Conservation (phyloP, 202 grass and related monocot genomes). For the Saccharum hybrid region DNA sequence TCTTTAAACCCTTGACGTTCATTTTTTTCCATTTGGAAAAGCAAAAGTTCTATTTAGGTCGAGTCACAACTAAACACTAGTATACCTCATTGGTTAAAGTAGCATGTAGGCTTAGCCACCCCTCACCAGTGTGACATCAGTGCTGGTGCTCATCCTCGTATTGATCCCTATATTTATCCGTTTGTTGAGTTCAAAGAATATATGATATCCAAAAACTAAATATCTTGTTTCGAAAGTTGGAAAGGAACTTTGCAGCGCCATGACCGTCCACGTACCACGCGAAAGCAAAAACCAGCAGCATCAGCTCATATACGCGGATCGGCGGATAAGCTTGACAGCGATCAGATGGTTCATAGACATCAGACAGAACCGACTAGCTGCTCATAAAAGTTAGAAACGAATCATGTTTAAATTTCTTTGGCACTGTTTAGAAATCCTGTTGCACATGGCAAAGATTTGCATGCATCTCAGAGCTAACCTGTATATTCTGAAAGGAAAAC, state of each 20-base stretch:
- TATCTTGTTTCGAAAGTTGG: slow-evolving; percentile 44
- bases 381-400: slow-evolving; percentile 4
- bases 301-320: slow-evolving; percentile 44
- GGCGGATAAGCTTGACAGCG: slow-evolving; percentile 40
- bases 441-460: slow-evolving; percentile 17
- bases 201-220: slow-evolving; percentile 36
- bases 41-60: slow-evolving; percentile 5
- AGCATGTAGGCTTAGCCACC: neutral
- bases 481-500: neutral
- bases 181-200: neutral
- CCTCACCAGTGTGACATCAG: neutral
- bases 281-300: slow-evolving; percentile 40
- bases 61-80: neutral
- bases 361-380: slow-evolving; percentile 12
- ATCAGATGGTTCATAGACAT: slow-evolving; percentile 33
- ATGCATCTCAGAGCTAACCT: neutral
- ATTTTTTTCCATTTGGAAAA: slow-evolving; percentile 1
- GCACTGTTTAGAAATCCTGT: neutral
- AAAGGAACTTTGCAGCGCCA: slow-evolving; percentile 46
- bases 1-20: slow-evolving; percentile 15
- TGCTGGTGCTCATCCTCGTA: neutral
- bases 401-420: neutral
- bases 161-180: slow-evolving; percentile 1
- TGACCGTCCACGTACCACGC: slow-evolving; percentile 50
- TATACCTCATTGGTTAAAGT: neutral